These are phyloP conservation scores for Lippia alba DNA, from an alignment of 305 asterid genomes.

Conservation along the genomic window DNA sequence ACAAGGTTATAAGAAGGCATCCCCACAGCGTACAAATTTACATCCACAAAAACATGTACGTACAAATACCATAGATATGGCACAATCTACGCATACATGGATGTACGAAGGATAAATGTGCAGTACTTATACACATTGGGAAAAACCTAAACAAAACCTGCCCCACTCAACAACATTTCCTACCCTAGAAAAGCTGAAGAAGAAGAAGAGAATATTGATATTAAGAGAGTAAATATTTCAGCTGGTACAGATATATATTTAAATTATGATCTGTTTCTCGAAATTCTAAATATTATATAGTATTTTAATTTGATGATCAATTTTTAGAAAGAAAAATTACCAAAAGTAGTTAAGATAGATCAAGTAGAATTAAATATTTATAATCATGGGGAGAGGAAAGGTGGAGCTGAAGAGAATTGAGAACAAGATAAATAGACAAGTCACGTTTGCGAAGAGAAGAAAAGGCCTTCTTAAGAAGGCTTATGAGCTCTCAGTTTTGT, in stretches of 20 bases:
- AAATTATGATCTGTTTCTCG: conserved; percentile 29
- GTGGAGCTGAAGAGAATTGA: conserved; percentile 65
- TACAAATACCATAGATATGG: background rate
- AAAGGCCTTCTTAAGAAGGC: conserved; percentile 64
- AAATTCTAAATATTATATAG: conserved; percentile 4
- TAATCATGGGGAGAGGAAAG: conserved; percentile 61
- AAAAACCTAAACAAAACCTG: conserved; percentile 37
- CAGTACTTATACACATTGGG: conserved; percentile 15
- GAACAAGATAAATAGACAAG: conserved; percentile 65
- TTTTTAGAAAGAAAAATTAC: conserved; percentile 3
- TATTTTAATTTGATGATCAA: conserved; percentile 16
- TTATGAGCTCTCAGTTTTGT: conserved; percentile 55
- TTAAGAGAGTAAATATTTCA: background rate
- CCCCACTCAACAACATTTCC: conserved; percentile 35
- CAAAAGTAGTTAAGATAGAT: conserved; percentile 23
- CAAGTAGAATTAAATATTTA: conserved; percentile 6
- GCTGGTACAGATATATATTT: background rate
- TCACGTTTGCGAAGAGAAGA: conserved; percentile 61
- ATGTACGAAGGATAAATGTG: background rate
- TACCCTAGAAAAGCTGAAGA: conserved; percentile 43
- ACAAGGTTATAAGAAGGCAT: too few species aligned
- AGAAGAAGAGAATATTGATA: background rate
- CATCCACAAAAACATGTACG: conserved; percentile 1
- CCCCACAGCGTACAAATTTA: background rate
- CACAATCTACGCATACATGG: background rate